Percentiles rank a stretch among this genome's conserved stretches.
Conservation (phyloP, 208 protist species). For the Leishmania amazonensis region DNA sequence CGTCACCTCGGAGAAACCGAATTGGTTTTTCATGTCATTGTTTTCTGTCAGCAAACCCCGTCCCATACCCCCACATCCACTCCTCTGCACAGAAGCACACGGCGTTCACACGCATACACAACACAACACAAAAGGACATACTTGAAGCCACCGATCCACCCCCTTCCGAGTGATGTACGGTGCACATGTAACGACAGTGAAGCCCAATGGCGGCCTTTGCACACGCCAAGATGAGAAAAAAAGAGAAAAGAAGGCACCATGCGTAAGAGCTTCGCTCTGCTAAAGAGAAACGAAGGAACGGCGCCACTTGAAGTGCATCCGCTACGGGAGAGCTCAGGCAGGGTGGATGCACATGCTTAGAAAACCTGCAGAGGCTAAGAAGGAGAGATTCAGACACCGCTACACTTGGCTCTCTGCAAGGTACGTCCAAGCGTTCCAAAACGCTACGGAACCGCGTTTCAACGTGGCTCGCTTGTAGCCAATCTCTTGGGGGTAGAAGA, state of each 20-base stretch:
- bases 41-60: not conserved
- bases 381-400: not conserved
- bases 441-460: slow-evolving; percentile 42
- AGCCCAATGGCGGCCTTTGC: not conserved
- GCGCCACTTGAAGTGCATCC: not conserved
- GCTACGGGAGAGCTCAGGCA: not conserved
- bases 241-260: not conserved
- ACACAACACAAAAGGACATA: not conserved
- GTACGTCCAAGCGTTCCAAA: slow-evolving; percentile 31
- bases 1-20: not conserved
- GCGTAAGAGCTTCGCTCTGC: not conserved
- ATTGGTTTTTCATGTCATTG: not conserved
- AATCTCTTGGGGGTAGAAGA: slow-evolving; percentile 77
- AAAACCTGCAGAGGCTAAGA: not conserved
- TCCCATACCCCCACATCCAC: not conserved
- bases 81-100: not conserved
- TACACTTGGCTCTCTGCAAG: slow-evolving; percentile 4
- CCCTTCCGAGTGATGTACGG: not conserved
- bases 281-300: not conserved
- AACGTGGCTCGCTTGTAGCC: slow-evolving; percentile 63
- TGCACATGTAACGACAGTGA: not conserved
- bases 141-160: not conserved
- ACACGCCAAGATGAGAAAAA: not conserved
- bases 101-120: not conserved
- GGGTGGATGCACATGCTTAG: not conserved